phyloP scores from a whole-genome alignment of 2,329 filamentous ascomycete species.

The Sporothrix schenckii region DNA sequence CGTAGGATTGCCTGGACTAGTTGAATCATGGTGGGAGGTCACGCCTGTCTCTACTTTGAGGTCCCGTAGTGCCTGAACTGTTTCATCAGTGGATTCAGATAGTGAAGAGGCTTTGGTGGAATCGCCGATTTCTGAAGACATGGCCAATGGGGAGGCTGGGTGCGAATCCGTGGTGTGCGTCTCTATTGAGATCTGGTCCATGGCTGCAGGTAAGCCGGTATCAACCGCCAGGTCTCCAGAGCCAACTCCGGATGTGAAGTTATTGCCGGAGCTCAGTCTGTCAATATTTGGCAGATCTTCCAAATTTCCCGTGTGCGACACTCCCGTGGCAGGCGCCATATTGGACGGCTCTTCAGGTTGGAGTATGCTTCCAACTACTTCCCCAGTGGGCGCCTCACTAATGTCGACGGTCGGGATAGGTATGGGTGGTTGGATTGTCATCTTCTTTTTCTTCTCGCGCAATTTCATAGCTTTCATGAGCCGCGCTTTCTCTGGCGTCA shows the following conservation, averaged over 20 bases:
- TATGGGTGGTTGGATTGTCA: conserved; percentile 42
- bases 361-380: background rate
- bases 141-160: conserved; percentile 58
- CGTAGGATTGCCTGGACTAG: background rate
- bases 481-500: conserved; percentile 86
- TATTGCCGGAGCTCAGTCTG: background rate
- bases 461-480: conserved; percentile 94
- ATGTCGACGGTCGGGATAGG: conserved; percentile 40
- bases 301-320: conserved; percentile 10
- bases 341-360: conserved; percentile 9
- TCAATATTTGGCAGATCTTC: conserved; percentile 23
- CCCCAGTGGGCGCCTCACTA: conserved; percentile 32
- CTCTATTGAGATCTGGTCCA: conserved; percentile 53
- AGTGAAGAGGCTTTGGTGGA: conserved; percentile 67
- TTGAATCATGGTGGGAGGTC: background rate
- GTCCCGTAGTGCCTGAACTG: conserved; percentile 45
- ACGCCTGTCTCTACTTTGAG: conserved; percentile 15
- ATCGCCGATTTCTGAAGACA: conserved; percentile 58
- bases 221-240: conserved; percentile 58
- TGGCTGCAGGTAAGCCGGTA: conserved; percentile 52
- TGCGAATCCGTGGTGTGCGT: conserved; percentile 58
- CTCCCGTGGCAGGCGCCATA: background rate
- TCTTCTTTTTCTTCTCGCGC: conserved; percentile 74
- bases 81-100: conserved; percentile 65
- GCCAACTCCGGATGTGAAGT: background rate